These are phyloP conservation scores for Euclidium syriacum DNA, from an alignment of 345 rosid species.

Conservation along the genomic window DNA sequence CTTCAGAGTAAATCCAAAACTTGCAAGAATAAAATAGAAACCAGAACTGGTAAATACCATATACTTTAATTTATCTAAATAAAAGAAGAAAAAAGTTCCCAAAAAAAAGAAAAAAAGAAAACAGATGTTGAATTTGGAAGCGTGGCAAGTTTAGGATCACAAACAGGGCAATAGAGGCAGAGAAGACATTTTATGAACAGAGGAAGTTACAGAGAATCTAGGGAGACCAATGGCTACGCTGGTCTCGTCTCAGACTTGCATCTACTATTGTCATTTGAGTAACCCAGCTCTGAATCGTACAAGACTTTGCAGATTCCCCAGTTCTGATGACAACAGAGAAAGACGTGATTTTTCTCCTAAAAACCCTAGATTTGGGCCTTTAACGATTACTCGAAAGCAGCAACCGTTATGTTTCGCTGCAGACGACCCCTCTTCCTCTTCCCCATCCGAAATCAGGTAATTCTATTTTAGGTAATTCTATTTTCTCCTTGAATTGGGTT, in stretches of 20 bases:
- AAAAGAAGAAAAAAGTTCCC: too few relatives aligned
- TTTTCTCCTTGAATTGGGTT: neutral
- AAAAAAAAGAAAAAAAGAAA: neutral
- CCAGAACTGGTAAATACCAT: neutral
- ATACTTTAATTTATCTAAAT: too few relatives aligned
- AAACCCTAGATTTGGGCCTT: neutral
- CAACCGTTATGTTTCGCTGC: conserved; percentile 44
- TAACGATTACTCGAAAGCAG: conserved; percentile 4
- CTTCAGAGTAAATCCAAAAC: neutral
- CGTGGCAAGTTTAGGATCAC: conserved; percentile 47
- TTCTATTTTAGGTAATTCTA: neutral
- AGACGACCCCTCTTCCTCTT: conserved; percentile 45
- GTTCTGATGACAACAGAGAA: conserved; percentile 14
- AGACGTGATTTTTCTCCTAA: neutral
- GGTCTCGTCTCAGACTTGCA: conserved; percentile 33
- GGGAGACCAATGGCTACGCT: conserved; percentile 38
- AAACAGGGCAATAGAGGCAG: neutral
- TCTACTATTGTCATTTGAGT: conserved; percentile 20
- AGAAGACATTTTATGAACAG: conserved; percentile 16
- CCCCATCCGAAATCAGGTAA: conserved; percentile 59
- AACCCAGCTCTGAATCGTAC: neutral
- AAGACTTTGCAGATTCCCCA: conserved; percentile 18
- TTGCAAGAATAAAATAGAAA: neutral
- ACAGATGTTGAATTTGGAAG: neutral
- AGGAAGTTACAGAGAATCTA: neutral